Base-by-base conservation (phyloP, 257 asterid species). In the Jacaranda copaia region DNA sequence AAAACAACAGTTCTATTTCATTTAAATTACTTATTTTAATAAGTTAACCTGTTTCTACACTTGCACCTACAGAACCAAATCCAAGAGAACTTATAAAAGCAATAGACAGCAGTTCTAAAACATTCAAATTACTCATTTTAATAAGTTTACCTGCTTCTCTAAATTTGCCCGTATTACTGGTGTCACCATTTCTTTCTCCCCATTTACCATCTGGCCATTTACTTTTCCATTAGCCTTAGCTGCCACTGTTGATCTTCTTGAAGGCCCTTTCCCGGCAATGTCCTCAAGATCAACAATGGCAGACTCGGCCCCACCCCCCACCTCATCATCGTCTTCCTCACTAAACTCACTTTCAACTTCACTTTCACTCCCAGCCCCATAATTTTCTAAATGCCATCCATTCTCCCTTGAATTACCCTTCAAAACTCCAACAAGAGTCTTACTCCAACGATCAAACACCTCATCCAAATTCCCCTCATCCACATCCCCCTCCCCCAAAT, bases 121-220 rank as follows among this genome's bases (percentile, higher is more conserved):
- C 60, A 59, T 46, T 64, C 15, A 71, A 62, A 35, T 53, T 18
- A 40, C 72, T 56, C 3, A 64, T 38, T 8, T 36, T 64, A n/a
- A 36, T 58, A 20, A 72, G 14, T 16, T 40, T 81, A 95, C 99
- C 98, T 95, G 99, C 86, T 95, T 95, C 83, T 82, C 92, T 78
- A 95, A 87, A 85, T 92, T 95, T 4, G 97, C 93, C 61, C 98
- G 68, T 49, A 95, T 82, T 25, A 89, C 91, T 0, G 97, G 98
- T 7, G 98, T 93, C 81, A 95, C 97, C 99, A 95, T 95, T 81
- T 92, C 97, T 82, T 90, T 93, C 91, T 84, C 89, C 74, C 96
- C 96, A 74, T 87, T 90, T 25, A 53, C 51, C 9, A 76, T 70
- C 19, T 82, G 88, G 12, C 90, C 97, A 76, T 92, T 90, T 76